These are phyloP conservation scores for Pythium aristosporum DNA, from an alignment of 352 stramenopile genomes.

Conservation along the genomic window DNA sequence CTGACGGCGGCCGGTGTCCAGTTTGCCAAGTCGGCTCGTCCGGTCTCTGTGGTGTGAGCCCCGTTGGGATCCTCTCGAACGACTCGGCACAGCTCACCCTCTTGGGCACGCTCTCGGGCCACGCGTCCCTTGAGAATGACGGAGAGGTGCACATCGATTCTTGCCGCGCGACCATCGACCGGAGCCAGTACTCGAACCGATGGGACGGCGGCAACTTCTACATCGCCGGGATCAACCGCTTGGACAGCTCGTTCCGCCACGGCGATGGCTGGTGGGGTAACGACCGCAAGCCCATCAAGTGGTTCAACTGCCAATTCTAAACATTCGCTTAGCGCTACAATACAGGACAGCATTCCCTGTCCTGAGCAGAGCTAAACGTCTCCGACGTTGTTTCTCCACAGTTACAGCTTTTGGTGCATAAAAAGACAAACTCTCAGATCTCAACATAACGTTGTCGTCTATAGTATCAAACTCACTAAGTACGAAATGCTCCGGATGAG, in stretches of 20 bases:
- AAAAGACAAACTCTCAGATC: too few species aligned
- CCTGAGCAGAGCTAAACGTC: too few species aligned
- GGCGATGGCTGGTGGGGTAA: constrained; percentile 38
- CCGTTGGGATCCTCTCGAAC: constrained; percentile 21
- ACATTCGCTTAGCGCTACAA: too few species aligned
- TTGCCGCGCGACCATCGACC: constrained; percentile 21
- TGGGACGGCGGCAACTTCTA: constrained; percentile 29
- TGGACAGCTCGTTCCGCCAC: constrained; percentile 29
- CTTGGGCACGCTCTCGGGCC: constrained; percentile 24
- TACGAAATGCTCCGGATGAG: too few species aligned
- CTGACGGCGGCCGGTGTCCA: constrained; percentile 9
- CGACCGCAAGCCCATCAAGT: constrained; percentile 44
- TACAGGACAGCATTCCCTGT: too few species aligned
- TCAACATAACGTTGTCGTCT: too few species aligned
- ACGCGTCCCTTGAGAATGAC: constrained; percentile 32
- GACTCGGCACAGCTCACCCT: constrained; percentile 22
- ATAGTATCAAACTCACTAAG: too few species aligned
- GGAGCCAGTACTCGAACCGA: constrained; percentile 18
- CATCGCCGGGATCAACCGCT: constrained; percentile 40
- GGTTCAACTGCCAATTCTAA: constrained; percentile 45
- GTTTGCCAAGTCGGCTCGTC: constrained; percentile 10
- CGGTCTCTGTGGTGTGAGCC: constrained; percentile 33
- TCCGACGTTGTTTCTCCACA: too few species aligned
- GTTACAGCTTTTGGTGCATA: too few species aligned
- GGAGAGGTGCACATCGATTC: constrained; percentile 33